Conservation (phyloP, 2,329 filamentous ascomycete genomes). For the Elsinoe fawcettii region DNA sequence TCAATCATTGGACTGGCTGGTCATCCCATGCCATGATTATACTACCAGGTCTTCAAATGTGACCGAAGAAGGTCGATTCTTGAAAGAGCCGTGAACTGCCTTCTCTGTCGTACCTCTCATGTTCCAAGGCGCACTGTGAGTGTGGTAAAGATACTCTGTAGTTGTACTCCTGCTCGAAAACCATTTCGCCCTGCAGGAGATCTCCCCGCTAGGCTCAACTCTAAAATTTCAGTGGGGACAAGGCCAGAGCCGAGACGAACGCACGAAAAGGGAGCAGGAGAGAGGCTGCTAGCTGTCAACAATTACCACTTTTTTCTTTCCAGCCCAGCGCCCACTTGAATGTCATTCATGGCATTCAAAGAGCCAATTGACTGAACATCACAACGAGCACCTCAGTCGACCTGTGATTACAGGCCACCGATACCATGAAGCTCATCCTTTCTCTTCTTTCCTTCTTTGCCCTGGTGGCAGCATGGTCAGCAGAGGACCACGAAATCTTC, state of each 20-base stretch:
- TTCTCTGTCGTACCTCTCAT: no score
- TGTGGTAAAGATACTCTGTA: no score
- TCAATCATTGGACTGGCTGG: no score
- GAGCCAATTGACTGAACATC: not conserved
- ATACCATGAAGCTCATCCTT: slow-evolving; percentile 62
- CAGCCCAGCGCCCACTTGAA: not conserved
- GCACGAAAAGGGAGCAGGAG: slow-evolving; percentile 14
- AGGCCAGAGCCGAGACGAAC: slow-evolving; percentile 9
- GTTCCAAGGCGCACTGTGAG: no score
- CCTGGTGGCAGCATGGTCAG: slow-evolving; percentile 69
- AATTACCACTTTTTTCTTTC: not conserved
- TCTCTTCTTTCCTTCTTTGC: slow-evolving; percentile 60
- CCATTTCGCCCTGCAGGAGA: slow-evolving; percentile 9
- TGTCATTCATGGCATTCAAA: not conserved
- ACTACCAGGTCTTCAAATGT: no score
- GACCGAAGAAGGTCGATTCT: no score
- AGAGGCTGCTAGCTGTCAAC: slow-evolving; percentile 6
- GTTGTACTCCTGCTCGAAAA: not conserved
- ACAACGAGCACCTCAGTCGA: not conserved
- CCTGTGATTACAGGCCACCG: not conserved
- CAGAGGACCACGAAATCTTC: slow-evolving; percentile 99
- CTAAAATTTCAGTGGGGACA: slow-evolving; percentile 1
- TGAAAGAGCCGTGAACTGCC: no score
- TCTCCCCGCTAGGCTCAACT: slow-evolving; percentile 12
- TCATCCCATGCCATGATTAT: no score